Conservation (phyloP, 129 eudicot genomes). For the Flaveria brownii region DNA sequence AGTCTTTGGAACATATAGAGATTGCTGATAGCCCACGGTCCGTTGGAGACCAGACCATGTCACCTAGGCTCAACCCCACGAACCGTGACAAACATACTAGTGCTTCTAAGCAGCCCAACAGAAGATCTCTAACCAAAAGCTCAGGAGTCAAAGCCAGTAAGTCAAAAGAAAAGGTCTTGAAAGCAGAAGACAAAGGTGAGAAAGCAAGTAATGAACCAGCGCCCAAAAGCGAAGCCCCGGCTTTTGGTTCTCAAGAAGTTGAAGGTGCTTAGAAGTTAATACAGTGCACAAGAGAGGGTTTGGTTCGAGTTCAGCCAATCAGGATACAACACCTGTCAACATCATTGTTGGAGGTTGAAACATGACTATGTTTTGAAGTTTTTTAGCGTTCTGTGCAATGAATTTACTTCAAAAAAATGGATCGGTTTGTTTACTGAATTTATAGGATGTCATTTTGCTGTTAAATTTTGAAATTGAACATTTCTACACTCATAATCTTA, state of each 20-base stretch:
- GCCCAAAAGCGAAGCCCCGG: too few relatives aligned
- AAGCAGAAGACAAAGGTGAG: conserved; percentile 29
- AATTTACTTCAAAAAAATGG: conserved; percentile 22
- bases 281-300: conserved; percentile 21
- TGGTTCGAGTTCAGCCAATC: conserved; percentile 23
- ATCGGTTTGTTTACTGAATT: conserved; percentile 21
- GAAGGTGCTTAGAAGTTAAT: conserved; percentile 4
- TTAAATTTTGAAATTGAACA: too few relatives aligned
- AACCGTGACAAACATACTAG: conserved; percentile 30
- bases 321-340: conserved; percentile 34
- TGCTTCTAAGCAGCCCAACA: conserved; percentile 46
- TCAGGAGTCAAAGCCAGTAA: conserved; percentile 25
- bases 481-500: too few relatives aligned
- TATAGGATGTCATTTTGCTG: neutral
- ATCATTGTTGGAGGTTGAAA: conserved; percentile 47
- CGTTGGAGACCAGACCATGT: conserved; percentile 29
- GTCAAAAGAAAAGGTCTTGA: conserved; percentile 39
- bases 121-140: conserved; percentile 45
- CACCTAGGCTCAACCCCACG: conserved; percentile 37
- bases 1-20: conserved; percentile 30
- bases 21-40: conserved; percentile 47
- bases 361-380: conserved; percentile 20
- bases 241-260: conserved; percentile 13
- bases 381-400: conserved; percentile 2
- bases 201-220: neutral